Conservation (phyloP, 2,329 filamentous ascomycete species). For the Colletotrichum tabaci region DNA sequence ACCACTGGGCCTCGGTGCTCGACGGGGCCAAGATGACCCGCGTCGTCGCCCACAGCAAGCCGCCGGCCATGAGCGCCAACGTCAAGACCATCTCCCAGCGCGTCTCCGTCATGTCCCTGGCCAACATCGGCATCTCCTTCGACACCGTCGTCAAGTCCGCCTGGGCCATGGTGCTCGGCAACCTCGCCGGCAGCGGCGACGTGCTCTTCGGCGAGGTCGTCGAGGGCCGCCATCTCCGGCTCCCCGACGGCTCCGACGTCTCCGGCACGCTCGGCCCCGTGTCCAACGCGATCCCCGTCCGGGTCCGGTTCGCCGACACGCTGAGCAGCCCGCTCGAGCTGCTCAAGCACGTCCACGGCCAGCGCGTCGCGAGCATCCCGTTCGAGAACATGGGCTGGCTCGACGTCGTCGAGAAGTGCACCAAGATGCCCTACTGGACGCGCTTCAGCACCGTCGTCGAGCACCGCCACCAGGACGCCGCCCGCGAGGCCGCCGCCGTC, state of each 20-base stretch:
- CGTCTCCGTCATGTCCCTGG: conserved; percentile 57
- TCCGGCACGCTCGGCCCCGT: conserved; percentile 63
- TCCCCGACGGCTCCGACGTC: conserved; percentile 69
- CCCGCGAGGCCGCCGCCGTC: conserved; percentile 53
- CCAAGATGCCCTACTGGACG: conserved; percentile 67
- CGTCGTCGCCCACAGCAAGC: conserved; percentile 59
- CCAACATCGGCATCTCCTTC: conserved; percentile 62
- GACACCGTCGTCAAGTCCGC: conserved; percentile 70
- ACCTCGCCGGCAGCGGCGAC: conserved; percentile 63
- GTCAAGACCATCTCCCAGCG: conserved; percentile 58
- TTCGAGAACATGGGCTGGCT: conserved; percentile 67
- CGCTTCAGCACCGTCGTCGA: conserved; percentile 69
- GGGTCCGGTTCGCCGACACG: conserved; percentile 61
- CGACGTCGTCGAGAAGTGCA: conserved; percentile 68
- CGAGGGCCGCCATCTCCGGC: conserved; percentile 61
- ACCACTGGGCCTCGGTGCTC: conserved; percentile 63
- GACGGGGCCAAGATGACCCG: conserved; percentile 63
- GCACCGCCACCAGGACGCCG: conserved; percentile 61
- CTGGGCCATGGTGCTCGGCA: conserved; percentile 70
- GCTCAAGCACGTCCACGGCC: conserved; percentile 63
- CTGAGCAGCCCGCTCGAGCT: conserved; percentile 64
- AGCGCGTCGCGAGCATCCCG: conserved; percentile 62
- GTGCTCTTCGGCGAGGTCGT: conserved; percentile 71
- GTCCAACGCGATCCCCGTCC: conserved; percentile 64
- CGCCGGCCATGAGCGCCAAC: conserved; percentile 55